Conservation (phyloP, 1,284 basidiomycete genomes). For the Moniliophthora roreri region DNA sequence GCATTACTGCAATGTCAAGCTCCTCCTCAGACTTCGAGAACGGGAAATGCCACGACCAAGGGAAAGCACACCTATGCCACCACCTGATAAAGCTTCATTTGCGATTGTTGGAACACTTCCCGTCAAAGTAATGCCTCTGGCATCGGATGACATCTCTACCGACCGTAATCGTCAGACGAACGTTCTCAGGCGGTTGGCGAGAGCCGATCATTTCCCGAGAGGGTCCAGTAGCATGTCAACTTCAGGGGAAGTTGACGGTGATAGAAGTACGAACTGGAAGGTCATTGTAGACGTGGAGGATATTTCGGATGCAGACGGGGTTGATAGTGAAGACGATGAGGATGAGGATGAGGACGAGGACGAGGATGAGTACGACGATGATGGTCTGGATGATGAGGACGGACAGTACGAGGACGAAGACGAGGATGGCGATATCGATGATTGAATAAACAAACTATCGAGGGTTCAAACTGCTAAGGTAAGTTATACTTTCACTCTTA, state of each 20-base stretch:
- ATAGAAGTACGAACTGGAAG: constrained; percentile 6
- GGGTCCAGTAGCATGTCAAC: neutral
- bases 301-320: constrained; percentile 3
- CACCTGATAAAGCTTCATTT: neutral
- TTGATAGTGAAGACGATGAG: neutral
- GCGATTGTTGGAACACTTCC: constrained; percentile 3
- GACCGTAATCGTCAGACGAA: constrained; percentile 1
- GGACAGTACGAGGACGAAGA: constrained; percentile 27
- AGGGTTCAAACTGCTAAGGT: neutral
- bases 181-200: neutral
- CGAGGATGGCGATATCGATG: constrained; percentile 24
- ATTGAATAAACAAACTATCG: constrained; percentile 20
- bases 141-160: neutral
- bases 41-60: neutral
- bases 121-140: neutral
- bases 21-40: constrained; percentile 11
- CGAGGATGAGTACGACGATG: constrained; percentile 21
- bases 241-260: neutral
- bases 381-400: constrained; percentile 26
- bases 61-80: neutral
- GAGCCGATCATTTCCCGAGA: neutral
- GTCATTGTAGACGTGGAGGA: constrained; percentile 3
- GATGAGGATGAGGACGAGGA: neutral
- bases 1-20: constrained; percentile 3
- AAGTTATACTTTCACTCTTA: too few relatives aligned